phyloP scores from a whole-genome alignment of 1,284 basidiomycete species.

The Pseudozyma sp. region DNA sequence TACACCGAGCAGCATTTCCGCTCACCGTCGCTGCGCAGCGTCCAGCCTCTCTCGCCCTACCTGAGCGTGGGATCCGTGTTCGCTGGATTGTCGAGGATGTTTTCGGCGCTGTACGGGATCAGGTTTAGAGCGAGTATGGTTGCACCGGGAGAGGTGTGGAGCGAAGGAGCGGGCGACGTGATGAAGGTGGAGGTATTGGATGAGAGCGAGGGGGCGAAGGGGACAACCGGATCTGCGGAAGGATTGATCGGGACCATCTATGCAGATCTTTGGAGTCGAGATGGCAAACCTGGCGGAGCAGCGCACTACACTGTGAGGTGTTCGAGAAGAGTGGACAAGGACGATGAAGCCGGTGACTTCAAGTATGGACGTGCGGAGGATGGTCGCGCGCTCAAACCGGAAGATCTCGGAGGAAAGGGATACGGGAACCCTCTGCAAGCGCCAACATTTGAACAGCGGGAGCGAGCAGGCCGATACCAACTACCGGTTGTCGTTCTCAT shows the following conservation, averaged over 20 bases:
- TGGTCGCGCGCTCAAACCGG: slow-evolving; percentile 19
- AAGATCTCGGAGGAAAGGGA: slow-evolving; percentile 30
- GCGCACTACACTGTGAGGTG: slow-evolving; percentile 98
- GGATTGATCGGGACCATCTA: slow-evolving; percentile 89
- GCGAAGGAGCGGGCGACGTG: slow-evolving; percentile 75
- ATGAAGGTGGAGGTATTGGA: slow-evolving; percentile 92
- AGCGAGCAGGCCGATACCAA: slow-evolving; percentile 74
- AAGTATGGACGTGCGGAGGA: slow-evolving; percentile 70
- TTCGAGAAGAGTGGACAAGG: slow-evolving; percentile 88
- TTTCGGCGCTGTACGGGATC: slow-evolving; percentile 64
- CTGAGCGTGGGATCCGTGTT: slow-evolving; percentile 65
- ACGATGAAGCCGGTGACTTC: slow-evolving; percentile 80
- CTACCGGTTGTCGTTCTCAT: slow-evolving; percentile 90
- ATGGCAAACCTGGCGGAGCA: slow-evolving; percentile 88
- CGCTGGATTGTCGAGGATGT: slow-evolving; percentile 62
- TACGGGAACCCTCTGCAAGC: slow-evolving; percentile 55
- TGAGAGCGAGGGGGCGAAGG: slow-evolving; percentile 77
- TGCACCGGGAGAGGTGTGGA: slow-evolving; percentile 85
- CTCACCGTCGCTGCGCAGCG: slow-evolving; percentile 29
- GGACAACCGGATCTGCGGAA: slow-evolving; percentile 18
- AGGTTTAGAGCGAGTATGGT: slow-evolving; percentile 56
- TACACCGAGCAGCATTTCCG: slow-evolving; percentile 60
- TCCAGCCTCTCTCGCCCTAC: slow-evolving; percentile 62
- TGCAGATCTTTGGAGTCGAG: slow-evolving; percentile 86
- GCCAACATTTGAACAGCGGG: slow-evolving; percentile 71